Conservation (phyloP, 2,329 filamentous ascomycete genomes). For the Cladophialophora exuberans region DNA sequence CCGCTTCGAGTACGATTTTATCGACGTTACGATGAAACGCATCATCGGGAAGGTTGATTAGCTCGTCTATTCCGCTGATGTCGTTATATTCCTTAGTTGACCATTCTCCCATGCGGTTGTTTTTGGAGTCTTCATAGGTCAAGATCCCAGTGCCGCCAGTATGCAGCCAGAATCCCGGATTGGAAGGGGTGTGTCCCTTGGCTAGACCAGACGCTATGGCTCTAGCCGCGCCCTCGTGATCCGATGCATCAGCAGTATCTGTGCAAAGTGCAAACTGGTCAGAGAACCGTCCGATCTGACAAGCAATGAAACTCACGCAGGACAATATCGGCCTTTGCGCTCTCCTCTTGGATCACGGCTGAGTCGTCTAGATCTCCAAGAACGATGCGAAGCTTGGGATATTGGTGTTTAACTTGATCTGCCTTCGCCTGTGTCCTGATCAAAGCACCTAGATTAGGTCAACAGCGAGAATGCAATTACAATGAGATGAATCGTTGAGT, state of each 20-base stretch:
- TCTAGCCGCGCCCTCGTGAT: slow-evolving; percentile 46
- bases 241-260: slow-evolving; percentile 40
- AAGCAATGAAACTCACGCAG: slow-evolving; percentile 41
- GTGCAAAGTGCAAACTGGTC: background rate
- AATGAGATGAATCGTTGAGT: background rate
- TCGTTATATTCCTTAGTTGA: slow-evolving; percentile 50
- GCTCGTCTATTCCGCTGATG: slow-evolving; percentile 46
- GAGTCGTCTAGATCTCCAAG: slow-evolving; percentile 47
- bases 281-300: background rate
- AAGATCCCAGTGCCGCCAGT: slow-evolving; percentile 50
- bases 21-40: slow-evolving; percentile 69
- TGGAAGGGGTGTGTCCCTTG: slow-evolving; percentile 35
- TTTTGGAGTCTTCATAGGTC: slow-evolving; percentile 43
- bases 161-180: slow-evolving; percentile 47
- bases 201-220: slow-evolving; percentile 43
- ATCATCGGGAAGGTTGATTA: slow-evolving; percentile 45
- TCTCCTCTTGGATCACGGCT: slow-evolving; percentile 45
- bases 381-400: slow-evolving; percentile 46
- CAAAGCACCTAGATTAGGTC: slow-evolving; percentile 34
- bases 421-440: slow-evolving; percentile 49
- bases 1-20: slow-evolving; percentile 62
- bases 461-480: background rate
- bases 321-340: slow-evolving; percentile 52
- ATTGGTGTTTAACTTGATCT: slow-evolving; percentile 41
- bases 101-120: slow-evolving; percentile 44